phyloP scores from a whole-genome alignment of 202 grass and related monocot genomes.

The Musa balbisiana region DNA sequence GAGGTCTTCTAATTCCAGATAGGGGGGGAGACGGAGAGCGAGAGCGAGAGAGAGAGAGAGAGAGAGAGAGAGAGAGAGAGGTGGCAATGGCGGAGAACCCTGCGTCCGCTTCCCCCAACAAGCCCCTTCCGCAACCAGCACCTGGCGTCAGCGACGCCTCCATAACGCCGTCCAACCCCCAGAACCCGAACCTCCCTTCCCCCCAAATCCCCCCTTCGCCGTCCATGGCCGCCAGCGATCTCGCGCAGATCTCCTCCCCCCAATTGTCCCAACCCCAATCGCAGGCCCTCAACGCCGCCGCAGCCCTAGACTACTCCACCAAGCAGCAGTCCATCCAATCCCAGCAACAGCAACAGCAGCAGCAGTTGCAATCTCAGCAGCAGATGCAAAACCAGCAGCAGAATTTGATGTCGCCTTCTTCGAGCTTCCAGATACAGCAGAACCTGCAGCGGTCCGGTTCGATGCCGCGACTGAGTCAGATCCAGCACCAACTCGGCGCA shows the following conservation, averaged over 20 bases:
- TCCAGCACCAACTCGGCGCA: constrained; percentile 28
- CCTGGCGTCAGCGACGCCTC: constrained; percentile 4
- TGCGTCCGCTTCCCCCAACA: constrained; percentile 7
- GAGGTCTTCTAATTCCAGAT: neutral
- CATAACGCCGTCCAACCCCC: constrained; percentile 28
- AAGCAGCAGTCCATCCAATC: constrained; percentile 32
- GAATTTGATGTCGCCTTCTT: constrained; percentile 3
- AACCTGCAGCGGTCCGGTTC: constrained; percentile 18
- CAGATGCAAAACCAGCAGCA: constrained; percentile 36
- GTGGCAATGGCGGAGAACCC: neutral
- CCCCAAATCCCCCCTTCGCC: constrained; percentile 68
- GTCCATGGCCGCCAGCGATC: constrained; percentile 52
- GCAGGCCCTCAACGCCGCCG: constrained; percentile 22
- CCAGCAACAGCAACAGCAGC: constrained; percentile 28
- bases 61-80: neutral
- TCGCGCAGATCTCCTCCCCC: constrained; percentile 67
- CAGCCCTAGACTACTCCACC: constrained; percentile 48
- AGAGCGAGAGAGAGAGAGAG: neutral
- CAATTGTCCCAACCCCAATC: constrained; percentile 38
- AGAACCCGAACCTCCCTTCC: constrained; percentile 57
- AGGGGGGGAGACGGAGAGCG: neutral
- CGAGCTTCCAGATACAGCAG: constrained; percentile 9
- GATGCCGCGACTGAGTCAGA: constrained; percentile 19
- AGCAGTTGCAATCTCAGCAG: constrained; percentile 11
- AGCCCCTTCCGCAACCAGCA: neutral